phyloP scores from a whole-genome alignment of 495 filamentous ascomycete species.

The Aspergillus nanangensis region DNA sequence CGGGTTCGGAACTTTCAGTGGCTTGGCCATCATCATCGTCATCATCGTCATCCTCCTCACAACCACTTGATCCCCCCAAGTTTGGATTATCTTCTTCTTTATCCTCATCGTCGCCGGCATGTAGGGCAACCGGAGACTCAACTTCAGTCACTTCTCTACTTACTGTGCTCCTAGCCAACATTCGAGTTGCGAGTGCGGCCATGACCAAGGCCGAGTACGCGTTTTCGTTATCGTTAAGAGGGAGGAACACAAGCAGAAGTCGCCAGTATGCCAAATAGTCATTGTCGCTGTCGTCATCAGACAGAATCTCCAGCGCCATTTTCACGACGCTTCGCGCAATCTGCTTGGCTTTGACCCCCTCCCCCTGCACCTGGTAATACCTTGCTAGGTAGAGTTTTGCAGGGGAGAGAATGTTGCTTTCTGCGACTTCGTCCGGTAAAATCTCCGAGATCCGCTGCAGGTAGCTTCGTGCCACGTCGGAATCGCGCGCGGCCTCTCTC shows the following conservation, averaged over 20 bases:
- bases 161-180: too few relatives aligned
- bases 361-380: slow-evolving; percentile 23
- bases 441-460: slow-evolving; percentile 12
- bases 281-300: slow-evolving; percentile 38
- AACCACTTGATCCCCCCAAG: too few relatives aligned
- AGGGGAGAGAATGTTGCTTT: slow-evolving; percentile 14
- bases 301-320: slow-evolving; percentile 33
- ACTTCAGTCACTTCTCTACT: background rate
- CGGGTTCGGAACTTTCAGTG: background rate
- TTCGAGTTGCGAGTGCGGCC: slow-evolving; percentile 13
- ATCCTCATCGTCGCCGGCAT: too few relatives aligned
- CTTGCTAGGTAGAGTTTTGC: slow-evolving; percentile 19
- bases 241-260: slow-evolving; percentile 21
- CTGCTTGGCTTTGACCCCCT: slow-evolving; percentile 19
- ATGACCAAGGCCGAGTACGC: slow-evolving; percentile 16
- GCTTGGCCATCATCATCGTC: background rate
- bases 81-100: too few relatives aligned
- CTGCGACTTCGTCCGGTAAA: slow-evolving; percentile 9
- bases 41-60: too few relatives aligned
- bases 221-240: slow-evolving; percentile 20
- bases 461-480: slow-evolving; percentile 6
- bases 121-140: background rate
- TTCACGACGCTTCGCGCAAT: slow-evolving; percentile 26
- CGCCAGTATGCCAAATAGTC: slow-evolving; percentile 33
- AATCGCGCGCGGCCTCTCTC: slow-evolving; percentile 5